These are phyloP conservation scores for Isoetes taiwanensis DNA, from an alignment of 75 land plant species.

Conservation along the genomic window DNA sequence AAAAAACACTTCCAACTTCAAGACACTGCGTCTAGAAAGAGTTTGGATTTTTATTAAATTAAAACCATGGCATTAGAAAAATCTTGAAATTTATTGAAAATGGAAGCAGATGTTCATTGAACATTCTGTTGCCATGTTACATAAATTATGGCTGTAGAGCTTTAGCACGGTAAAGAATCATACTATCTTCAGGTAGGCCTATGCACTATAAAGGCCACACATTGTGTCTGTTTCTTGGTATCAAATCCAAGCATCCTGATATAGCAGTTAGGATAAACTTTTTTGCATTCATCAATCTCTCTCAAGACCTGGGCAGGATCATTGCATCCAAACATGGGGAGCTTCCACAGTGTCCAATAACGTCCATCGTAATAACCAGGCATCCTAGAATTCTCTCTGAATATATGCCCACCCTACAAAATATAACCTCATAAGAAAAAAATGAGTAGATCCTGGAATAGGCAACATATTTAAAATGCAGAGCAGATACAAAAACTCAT, in stretches of 20 bases:
- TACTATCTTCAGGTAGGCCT: not conserved
- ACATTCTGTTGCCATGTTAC: too few relatives aligned
- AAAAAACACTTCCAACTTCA: too few relatives aligned
- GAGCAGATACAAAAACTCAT: too few relatives aligned
- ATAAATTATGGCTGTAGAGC: too few relatives aligned
- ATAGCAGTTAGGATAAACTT: not conserved
- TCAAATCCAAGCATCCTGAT: constrained; percentile 1
- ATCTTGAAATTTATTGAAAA: too few relatives aligned
- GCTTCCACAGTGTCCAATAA: constrained; percentile 7
- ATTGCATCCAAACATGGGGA: constrained; percentile 3
- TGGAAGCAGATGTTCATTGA: too few relatives aligned
- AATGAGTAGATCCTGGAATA: too few relatives aligned
- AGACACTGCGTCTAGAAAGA: too few relatives aligned
- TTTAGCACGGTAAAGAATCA: too few relatives aligned
- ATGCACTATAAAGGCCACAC: not conserved
- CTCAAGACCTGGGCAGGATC: constrained; percentile 5
- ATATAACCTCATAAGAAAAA: not conserved
- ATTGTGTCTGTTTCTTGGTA: not conserved
- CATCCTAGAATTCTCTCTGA: not conserved
- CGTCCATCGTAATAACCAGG: constrained; percentile 7
- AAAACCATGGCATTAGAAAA: too few relatives aligned
- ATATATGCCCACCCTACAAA: not conserved
- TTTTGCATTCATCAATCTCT: constrained; percentile 7
- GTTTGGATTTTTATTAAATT: too few relatives aligned
- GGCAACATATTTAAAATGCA: too few relatives aligned